Evolutionary conservation across 805 yeast species (phyloP).

Genomic region (Candida dajiaensis): DNA sequence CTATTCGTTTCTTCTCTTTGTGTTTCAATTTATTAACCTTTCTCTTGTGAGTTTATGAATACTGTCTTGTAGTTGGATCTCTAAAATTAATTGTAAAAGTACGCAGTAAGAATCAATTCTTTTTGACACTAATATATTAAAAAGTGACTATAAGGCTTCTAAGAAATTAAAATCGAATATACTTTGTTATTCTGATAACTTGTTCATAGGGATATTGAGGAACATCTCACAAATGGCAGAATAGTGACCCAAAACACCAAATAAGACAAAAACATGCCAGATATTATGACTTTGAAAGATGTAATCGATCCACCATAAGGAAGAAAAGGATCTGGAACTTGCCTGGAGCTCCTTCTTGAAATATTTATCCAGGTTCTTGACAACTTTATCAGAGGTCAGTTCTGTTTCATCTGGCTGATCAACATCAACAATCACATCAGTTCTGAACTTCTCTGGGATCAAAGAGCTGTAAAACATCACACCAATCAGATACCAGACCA

Average conservation of each 20-base stretch:
- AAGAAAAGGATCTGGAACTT: constrained; percentile 35
- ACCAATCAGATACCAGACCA: constrained; percentile 73
- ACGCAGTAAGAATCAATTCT: too few species aligned
- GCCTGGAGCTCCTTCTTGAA: constrained; percentile 36
- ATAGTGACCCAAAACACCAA: constrained; percentile 90
- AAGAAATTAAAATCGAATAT: too few species aligned
- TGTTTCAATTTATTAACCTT: too few species aligned
- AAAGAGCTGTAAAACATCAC: constrained; percentile 83
- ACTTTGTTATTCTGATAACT: constrained; percentile 1
- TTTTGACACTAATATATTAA: too few species aligned
- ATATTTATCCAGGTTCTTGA: constrained; percentile 28
- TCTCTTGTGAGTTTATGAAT: too few species aligned
- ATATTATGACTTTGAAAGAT: constrained; percentile 75
- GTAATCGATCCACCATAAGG: constrained; percentile 84
- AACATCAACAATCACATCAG: constrained; percentile 55
- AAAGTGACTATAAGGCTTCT: too few species aligned
- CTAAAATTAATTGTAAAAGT: too few species aligned
- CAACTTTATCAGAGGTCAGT: constrained; percentile 26
- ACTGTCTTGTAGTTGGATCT: too few species aligned
- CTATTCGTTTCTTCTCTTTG: too few species aligned
- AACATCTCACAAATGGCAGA: constrained; percentile 71
- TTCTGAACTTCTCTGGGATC: constrained; percentile 84
- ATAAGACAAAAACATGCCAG: constrained; percentile 89
- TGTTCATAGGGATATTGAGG: constrained; percentile 27
- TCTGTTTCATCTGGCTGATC: constrained; percentile 30